phyloP scores from a whole-genome alignment of 306 rosid species.

The Rosa chinensis region DNA sequence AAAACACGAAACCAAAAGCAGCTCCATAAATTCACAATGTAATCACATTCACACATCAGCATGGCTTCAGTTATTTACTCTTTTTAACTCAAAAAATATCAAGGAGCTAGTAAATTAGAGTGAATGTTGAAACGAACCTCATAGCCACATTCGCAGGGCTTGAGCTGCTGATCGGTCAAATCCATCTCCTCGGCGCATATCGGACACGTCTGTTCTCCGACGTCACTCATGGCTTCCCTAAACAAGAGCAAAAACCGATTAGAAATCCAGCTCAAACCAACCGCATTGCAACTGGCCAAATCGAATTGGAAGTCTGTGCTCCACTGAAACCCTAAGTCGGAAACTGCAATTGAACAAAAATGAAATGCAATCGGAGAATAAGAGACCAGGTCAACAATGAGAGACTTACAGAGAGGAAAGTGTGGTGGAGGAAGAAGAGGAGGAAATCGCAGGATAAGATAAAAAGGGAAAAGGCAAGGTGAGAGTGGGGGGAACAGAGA shows the following conservation, averaged over 20 bases:
- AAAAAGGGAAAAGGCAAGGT: background rate
- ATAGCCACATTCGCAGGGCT: conserved; percentile 96
- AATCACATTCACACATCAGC: background rate
- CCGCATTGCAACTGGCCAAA: background rate
- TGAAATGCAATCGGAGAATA: background rate
- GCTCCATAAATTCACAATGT: background rate
- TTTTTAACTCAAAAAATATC: background rate
- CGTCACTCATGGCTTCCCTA: conserved; percentile 81
- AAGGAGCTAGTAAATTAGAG: background rate
- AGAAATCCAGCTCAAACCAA: background rate
- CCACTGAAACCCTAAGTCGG: background rate
- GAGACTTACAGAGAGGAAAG: conserved; percentile 9
- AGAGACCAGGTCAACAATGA: background rate
- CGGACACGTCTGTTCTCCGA: conserved; percentile 90
- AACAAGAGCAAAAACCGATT: background rate
- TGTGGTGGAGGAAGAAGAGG: background rate
- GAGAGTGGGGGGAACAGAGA: background rate
- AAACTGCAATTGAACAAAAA: background rate
- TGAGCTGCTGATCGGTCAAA: conserved; percentile 96
- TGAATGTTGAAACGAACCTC: conserved; percentile 47
- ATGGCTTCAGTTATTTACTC: background rate
- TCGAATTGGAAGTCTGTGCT: background rate
- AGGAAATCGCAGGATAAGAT: conserved; percentile 6
- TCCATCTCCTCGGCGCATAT: conserved; percentile 99
- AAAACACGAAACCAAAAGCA: background rate